Base-by-base conservation (phyloP, 768 basidiomycete genomes). In the Podaxis mareebaensis region DNA sequence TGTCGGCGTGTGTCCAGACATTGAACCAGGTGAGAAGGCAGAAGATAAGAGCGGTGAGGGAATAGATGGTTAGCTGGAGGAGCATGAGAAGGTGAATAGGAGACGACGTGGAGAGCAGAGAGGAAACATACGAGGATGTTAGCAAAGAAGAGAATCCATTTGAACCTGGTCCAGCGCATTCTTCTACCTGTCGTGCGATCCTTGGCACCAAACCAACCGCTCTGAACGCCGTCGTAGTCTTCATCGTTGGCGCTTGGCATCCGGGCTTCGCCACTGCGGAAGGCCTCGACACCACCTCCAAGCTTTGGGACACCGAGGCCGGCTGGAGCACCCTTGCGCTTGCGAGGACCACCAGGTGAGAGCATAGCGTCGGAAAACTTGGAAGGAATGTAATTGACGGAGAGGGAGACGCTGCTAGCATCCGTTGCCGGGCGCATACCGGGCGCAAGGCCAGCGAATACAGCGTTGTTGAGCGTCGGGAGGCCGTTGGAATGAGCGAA, bases 111-210 rank as follows among this genome's bases (percentile, higher is more conserved):
- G 60, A 46, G 53, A 36, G 64, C 40, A 40, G 33, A 51, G 63
- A 57, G 7, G 39, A 33, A 10, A 71, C 77, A 48, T 58, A 79
- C 80, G 38, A 87, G 38, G 38, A 79, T 68, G 70, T 93, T 94
- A 53, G 89, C 77, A 53, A 85, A 49, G 73, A 94, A 89, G 3
- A 95, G 73, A 11, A 81, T 76, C 91, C 91, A 93, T 73, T 95
- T 95, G 82, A 94, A 95, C 65, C 79, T 83, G 70, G 87, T 94
- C 93, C 93, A 95, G 15, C 87, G 77, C 61, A 90, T 74, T 65
- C 76, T 76, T 54, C 66, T 70, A 28, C 57, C 67, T 51, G 77
- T 55, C 73, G 64, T 76, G 75, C 71, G 76, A 30, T 55, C 42
- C 28, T 55, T 62, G 44, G 22, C 33, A 7, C 53, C 61, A 2